Evolutionary conservation across 495 filamentous ascomycete species (phyloP).

Genomic region (Xylona heveae): DNA sequence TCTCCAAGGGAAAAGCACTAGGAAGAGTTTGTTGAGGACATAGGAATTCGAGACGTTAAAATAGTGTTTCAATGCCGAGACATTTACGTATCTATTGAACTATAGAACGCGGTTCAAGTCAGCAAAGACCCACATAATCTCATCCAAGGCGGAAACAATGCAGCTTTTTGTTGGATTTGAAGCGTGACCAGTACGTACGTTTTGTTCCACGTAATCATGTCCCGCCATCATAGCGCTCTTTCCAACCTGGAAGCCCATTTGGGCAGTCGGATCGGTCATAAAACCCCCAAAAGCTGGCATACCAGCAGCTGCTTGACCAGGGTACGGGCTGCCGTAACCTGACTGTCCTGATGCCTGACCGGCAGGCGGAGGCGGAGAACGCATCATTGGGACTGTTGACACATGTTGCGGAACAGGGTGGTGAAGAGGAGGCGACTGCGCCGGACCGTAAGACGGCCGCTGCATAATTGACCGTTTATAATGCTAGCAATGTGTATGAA

Average conservation of each 20-base stretch:
- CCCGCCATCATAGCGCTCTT: slow-evolving; percentile 75
- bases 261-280: slow-evolving; percentile 89
- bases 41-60: slow-evolving; percentile 93
- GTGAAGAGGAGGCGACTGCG: slow-evolving; percentile 86
- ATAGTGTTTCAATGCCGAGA: slow-evolving; percentile 85
- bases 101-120: slow-evolving; percentile 16
- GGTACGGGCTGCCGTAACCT: slow-evolving; percentile 61
- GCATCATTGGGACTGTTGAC: slow-evolving; percentile 94
- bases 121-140: too few relatives aligned
- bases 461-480: too few relatives aligned
- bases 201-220: slow-evolving; percentile 83
- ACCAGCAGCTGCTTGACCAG: slow-evolving; percentile 22
- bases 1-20: slow-evolving; percentile 93
- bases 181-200: slow-evolving; percentile 45
- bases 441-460: slow-evolving; percentile 53
- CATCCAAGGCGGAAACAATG: too few relatives aligned
- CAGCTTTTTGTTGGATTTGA: too few relatives aligned
- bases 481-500: too few relatives aligned
- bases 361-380: slow-evolving; percentile 76
- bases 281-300: slow-evolving; percentile 61
- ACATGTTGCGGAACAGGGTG: slow-evolving; percentile 98
- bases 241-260: slow-evolving; percentile 88
- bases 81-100: slow-evolving; percentile 86
- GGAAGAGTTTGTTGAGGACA: slow-evolving; percentile 59
- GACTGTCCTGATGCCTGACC: slow-evolving; percentile 43